Percentiles rank a stretch among this genome's conserved stretches.
Evolutionary conservation across 768 basidiomycete species (phyloP).

Genomic region (Xerocomus potaroensis): DNA sequence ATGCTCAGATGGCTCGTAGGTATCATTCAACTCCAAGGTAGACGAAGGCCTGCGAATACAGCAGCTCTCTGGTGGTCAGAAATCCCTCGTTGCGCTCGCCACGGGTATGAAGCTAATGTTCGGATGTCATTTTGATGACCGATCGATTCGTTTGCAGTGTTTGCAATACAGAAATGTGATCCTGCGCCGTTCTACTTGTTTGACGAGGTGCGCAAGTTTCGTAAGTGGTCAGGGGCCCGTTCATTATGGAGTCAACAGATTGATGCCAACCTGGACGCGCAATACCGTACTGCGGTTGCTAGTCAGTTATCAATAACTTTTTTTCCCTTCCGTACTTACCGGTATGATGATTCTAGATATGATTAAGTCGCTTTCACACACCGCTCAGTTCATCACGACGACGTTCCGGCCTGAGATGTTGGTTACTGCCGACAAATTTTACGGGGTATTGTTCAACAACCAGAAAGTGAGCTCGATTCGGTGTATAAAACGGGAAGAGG

Average conservation of each 20-base stretch:
- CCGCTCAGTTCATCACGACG: constrained; percentile 96
- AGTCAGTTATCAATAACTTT: constrained; percentile 43
- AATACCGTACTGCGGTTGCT: constrained; percentile 95
- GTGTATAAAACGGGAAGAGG: constrained; percentile 84
- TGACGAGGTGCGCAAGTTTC: constrained; percentile 63
- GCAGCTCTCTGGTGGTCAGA: constrained; percentile 96
- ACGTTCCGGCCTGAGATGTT: constrained; percentile 99
- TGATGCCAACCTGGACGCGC: constrained; percentile 95
- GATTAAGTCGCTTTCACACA: constrained; percentile 86
- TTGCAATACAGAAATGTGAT: constrained; percentile 98
- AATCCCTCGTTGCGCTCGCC: constrained; percentile 93
- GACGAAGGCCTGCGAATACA: constrained; percentile 97
- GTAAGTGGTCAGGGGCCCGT: not conserved
- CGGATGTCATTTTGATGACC: not conserved
- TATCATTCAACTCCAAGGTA: constrained; percentile 98
- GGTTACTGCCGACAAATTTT: constrained; percentile 93
- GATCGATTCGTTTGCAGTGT: constrained; percentile 51
- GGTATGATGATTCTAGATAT: constrained; percentile 41
- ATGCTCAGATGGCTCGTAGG: constrained; percentile 41
- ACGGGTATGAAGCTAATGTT: constrained; percentile 50
- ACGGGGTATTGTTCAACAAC: constrained; percentile 94
- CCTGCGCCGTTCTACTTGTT: constrained; percentile 99
- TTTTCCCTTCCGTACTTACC: constrained; percentile 35
- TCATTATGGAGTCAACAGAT: constrained; percentile 46
- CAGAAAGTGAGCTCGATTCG: constrained; percentile 92